Percentiles rank a stretch among this genome's conserved stretches.
Conservation (phyloP, 257 asterid species). For the Ilex asprella region DNA sequence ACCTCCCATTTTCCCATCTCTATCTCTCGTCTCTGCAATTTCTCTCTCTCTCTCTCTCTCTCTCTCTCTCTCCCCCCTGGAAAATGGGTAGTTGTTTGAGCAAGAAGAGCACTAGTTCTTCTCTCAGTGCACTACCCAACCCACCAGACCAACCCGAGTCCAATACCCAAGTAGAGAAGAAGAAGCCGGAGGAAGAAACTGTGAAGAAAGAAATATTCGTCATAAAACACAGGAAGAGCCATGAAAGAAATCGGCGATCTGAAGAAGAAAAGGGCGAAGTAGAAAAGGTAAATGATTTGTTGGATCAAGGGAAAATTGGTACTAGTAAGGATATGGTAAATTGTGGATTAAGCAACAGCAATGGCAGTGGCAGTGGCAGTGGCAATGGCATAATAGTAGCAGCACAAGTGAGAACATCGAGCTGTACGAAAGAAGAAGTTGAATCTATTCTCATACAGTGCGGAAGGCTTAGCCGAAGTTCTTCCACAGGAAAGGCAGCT, state of each 20-base stretch:
- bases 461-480: conserved; percentile 93
- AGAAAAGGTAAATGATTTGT: conserved; percentile 20
- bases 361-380: conserved; percentile 25
- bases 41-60: not conserved
- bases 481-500: conserved; percentile 60
- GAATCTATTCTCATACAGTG: conserved; percentile 96
- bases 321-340: not conserved
- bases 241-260: conserved; percentile 46
- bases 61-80: not conserved
- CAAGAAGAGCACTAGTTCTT: conserved; percentile 54
- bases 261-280: conserved; percentile 45
- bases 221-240: conserved; percentile 73
- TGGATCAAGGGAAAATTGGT: conserved; percentile 22
- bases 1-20: too few species aligned
- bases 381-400: conserved; percentile 27
- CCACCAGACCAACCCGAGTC: conserved; percentile 34
- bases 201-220: conserved; percentile 69
- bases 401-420: conserved; percentile 72
- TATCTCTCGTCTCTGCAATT: conserved; percentile 1
- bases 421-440: conserved; percentile 91
- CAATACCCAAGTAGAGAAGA: conserved; percentile 33
- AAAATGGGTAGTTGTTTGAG: conserved; percentile 91
- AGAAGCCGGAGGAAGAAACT: conserved; percentile 30
- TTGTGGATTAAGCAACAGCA: conserved; percentile 15
- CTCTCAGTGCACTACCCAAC: conserved; percentile 24